Percentiles rank a stretch among this genome's conserved stretches.
Evolutionary conservation across 1,284 basidiomycete species (phyloP).

Genomic region (Afroboletus lepidellus): DNA sequence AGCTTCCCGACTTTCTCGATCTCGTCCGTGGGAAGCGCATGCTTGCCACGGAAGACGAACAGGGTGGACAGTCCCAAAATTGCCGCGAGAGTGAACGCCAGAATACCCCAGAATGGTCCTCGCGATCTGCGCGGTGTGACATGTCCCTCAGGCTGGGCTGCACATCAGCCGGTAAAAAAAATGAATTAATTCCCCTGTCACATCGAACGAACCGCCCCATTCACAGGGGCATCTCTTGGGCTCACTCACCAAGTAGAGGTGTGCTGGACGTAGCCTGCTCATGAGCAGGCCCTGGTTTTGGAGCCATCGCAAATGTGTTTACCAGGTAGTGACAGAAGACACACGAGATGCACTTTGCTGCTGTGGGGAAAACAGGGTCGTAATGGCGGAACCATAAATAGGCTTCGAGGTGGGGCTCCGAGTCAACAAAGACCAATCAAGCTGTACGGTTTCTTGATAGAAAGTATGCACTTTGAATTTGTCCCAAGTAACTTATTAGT

Average conservation of each 20-base stretch:
- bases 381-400: not conserved
- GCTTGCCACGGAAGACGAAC: conserved; percentile 9
- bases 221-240: not conserved
- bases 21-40: conserved; percentile 1
- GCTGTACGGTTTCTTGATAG: not conserved
- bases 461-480: not conserved
- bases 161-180: not conserved
- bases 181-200: not conserved
- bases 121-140: conserved; percentile 5
- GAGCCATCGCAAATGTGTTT: conserved; percentile 13
- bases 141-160: conserved; percentile 9
- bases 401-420: not conserved
- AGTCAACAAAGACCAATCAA: not conserved
- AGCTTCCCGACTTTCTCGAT: conserved; percentile 27
- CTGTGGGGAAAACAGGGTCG: not conserved
- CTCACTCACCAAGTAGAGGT: conserved; percentile 23
- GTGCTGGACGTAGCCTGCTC: conserved; percentile 14
- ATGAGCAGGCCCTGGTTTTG: not conserved
- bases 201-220: not conserved
- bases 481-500: not conserved
- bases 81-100: conserved; percentile 21
- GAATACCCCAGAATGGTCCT: conserved; percentile 3
- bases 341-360: not conserved
- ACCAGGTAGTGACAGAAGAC: not conserved
- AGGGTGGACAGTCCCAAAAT: conserved; percentile 18